These are phyloP conservation scores for Arabidopsis arenosa DNA, from an alignment of 345 rosid species.

Conservation along the genomic window DNA sequence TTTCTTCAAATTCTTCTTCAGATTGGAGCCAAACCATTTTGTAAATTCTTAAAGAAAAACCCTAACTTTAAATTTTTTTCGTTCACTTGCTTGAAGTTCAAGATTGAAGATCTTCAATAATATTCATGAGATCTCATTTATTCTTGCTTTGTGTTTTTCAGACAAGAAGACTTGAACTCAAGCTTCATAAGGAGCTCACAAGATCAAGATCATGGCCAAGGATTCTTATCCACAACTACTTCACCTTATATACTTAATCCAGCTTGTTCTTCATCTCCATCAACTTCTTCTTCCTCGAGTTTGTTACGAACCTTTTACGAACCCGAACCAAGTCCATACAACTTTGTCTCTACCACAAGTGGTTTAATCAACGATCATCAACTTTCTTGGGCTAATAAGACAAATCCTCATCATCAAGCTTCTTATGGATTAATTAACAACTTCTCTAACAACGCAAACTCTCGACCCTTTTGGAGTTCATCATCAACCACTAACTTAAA, in stretches of 20 bases:
- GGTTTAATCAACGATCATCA: constrained; percentile 45
- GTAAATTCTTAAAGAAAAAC: constrained; percentile 30
- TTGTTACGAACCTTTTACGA: constrained; percentile 55
- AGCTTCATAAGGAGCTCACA: constrained; percentile 46
- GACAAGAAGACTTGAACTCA: constrained; percentile 64
- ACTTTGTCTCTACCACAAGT: constrained; percentile 47
- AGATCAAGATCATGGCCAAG: constrained; percentile 40
- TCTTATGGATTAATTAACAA: constrained; percentile 39
- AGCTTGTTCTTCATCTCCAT: constrained; percentile 44
- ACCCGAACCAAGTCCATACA: constrained; percentile 45
- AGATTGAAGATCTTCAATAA: constrained; percentile 18
- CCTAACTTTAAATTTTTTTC: background rate
- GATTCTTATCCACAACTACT: constrained; percentile 41
- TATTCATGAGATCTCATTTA: constrained; percentile 20
- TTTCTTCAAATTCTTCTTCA: constrained; percentile 43
- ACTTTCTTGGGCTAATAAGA: constrained; percentile 54
- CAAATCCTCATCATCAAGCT: constrained; percentile 39
- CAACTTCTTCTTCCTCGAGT: constrained; percentile 50
- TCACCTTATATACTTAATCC: constrained; percentile 40
- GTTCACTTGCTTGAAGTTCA: constrained; percentile 19
- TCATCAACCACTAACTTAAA: constrained; percentile 39
- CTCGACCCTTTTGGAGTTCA: constrained; percentile 47
- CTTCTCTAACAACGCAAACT: constrained; percentile 43
- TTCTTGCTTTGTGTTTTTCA: constrained; percentile 27
- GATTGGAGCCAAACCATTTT: constrained; percentile 45